Evolutionary conservation across 768 basidiomycete genomes (phyloP).

Genomic region (Lanmaoa pseudosensibilis): DNA sequence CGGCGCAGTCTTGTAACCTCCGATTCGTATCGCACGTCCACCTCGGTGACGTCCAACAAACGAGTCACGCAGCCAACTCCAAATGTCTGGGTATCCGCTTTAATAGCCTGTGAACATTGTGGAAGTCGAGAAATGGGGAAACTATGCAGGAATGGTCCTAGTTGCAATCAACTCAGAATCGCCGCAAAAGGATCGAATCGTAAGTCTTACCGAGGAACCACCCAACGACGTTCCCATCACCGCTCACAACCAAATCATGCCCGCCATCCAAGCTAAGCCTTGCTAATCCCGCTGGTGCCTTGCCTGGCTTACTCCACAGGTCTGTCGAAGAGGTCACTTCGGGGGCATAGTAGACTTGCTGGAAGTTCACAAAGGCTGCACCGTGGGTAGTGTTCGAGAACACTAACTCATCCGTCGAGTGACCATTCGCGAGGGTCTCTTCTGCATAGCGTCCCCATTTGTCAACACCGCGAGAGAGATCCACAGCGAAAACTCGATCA

Average conservation of each 20-base stretch:
- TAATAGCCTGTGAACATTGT: constrained; percentile 49
- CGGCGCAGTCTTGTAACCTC: constrained; percentile 59
- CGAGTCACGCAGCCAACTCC: constrained; percentile 62
- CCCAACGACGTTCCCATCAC: constrained; percentile 63
- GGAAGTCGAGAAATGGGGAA: constrained; percentile 54
- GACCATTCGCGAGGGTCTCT: constrained; percentile 50
- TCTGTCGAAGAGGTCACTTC: constrained; percentile 43
- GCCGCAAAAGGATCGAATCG: not conserved
- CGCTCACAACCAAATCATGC: constrained; percentile 63
- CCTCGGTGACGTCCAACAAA: constrained; percentile 56
- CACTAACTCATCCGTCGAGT: constrained; percentile 57
- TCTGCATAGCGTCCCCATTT: constrained; percentile 49
- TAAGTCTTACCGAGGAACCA: constrained; percentile 66
- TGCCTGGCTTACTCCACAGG: constrained; percentile 71
- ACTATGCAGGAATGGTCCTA: constrained; percentile 43
- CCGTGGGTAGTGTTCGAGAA: constrained; percentile 42
- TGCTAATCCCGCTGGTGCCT: constrained; percentile 59
- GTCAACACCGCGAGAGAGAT: constrained; percentile 47
- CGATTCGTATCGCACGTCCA: constrained; percentile 58
- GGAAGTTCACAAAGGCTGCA: constrained; percentile 69
- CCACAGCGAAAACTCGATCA: constrained; percentile 47
- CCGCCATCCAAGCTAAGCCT: constrained; percentile 73
- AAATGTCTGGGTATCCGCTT: constrained; percentile 51
- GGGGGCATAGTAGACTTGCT: constrained; percentile 61
- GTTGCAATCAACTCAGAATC: not conserved